Conservation (phyloP, 2,329 filamentous ascomycete species). For the Diaporthe sp. region DNA sequence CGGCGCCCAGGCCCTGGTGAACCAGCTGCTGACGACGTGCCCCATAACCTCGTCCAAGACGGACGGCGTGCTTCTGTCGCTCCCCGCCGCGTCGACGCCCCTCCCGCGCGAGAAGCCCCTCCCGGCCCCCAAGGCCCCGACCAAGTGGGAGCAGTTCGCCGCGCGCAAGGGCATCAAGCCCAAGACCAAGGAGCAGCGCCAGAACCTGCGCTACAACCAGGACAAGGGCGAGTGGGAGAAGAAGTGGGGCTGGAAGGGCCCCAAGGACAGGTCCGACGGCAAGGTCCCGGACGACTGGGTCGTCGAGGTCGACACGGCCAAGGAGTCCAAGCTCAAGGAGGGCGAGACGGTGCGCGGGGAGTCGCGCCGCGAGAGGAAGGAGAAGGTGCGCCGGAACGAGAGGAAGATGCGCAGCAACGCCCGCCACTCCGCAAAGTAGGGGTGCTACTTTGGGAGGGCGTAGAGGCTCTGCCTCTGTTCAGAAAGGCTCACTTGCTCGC, state of each 20-base stretch:
- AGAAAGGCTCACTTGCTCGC: background rate
- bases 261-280: constrained; percentile 63
- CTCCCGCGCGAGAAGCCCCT: constrained; percentile 94
- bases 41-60: constrained; percentile 76
- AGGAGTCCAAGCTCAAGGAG: constrained; percentile 73
- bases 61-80: constrained; percentile 80
- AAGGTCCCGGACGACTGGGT: constrained; percentile 84
- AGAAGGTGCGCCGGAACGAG: constrained; percentile 79
- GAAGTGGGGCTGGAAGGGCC: constrained; percentile 94
- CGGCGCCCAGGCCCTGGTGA: constrained; percentile 91
- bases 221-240: constrained; percentile 88
- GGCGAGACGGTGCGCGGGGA: constrained; percentile 73
- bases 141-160: constrained; percentile 97
- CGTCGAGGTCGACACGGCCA: constrained; percentile 89
- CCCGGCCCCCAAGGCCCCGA: constrained; percentile 83
- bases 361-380: constrained; percentile 74
- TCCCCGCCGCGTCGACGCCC: constrained; percentile 77
- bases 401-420: constrained; percentile 77
- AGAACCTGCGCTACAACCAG: constrained; percentile 87
- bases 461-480: too few species aligned
- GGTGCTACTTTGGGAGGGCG: background rate
- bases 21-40: constrained; percentile 93
- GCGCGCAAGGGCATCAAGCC: constrained; percentile 96
- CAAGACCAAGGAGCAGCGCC: constrained; percentile 82
- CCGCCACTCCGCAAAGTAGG: constrained; percentile 56